A percentile compares a stretch with the other conserved stretches of the same genome.
phyloP scores from a whole-genome alignment of 2,329 filamentous ascomycete genomes.

The Ophiostoma sp. region DNA sequence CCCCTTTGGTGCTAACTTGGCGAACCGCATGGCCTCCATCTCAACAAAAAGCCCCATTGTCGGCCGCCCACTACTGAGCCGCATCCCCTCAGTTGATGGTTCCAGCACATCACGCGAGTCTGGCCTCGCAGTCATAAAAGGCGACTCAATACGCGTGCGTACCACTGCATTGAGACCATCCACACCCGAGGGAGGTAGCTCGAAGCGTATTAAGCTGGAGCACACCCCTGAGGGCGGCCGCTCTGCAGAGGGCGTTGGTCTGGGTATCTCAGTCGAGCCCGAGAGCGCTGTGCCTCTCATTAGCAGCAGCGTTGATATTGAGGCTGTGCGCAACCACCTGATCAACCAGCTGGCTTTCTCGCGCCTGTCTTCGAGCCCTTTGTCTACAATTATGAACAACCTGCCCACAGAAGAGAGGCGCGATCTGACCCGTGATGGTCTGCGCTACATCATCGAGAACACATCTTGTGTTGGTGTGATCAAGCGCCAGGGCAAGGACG shows the following conservation, averaged over 20 bases:
- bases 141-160: background rate
- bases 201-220: conserved; percentile 14
- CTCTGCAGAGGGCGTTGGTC: conserved; percentile 23
- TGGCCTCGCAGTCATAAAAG: background rate
- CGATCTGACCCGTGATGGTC: conserved; percentile 55
- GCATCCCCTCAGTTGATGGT: conserved; percentile 24
- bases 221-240: conserved; percentile 15
- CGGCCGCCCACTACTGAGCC: conserved; percentile 23
- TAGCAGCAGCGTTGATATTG: conserved; percentile 36
- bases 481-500: conserved; percentile 85
- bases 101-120: conserved; percentile 27
- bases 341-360: conserved; percentile 95
- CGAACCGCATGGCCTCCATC: conserved; percentile 77
- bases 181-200: background rate
- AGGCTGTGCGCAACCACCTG: conserved; percentile 71
- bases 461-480: conserved; percentile 84
- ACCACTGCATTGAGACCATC: background rate
- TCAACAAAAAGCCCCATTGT: conserved; percentile 60
- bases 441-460: conserved; percentile 66
- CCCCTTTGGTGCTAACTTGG: conserved; percentile 78
- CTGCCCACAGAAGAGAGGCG: conserved; percentile 64
- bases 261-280: conserved; percentile 28
- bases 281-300: conserved; percentile 16
- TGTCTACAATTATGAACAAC: conserved; percentile 83
- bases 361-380: conserved; percentile 80